These are phyloP conservation scores for Ceratocystis ficicola DNA, from an alignment of 2,329 filamentous ascomycete species.

Conservation along the genomic window DNA sequence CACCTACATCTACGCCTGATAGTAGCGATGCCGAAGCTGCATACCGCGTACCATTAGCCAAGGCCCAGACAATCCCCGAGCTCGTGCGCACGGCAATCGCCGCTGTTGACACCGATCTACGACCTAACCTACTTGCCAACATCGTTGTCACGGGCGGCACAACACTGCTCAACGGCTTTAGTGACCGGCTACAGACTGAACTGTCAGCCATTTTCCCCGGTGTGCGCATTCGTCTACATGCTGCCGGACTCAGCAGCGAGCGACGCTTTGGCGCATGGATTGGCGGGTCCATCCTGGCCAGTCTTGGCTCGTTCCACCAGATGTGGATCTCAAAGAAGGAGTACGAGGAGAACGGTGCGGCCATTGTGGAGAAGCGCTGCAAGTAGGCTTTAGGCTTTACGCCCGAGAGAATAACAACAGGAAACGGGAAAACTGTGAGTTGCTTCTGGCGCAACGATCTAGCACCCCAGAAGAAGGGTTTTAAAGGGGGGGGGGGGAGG, in stretches of 20 bases:
- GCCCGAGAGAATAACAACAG: too few species aligned
- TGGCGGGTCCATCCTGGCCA: slow-evolving; percentile 88
- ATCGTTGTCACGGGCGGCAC: slow-evolving; percentile 87
- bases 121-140: slow-evolving; percentile 71
- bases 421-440: too few species aligned
- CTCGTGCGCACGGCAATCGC: slow-evolving; percentile 66
- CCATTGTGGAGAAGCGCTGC: slow-evolving; percentile 91
- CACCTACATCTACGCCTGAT: slow-evolving; percentile 15
- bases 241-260: slow-evolving; percentile 75
- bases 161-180: slow-evolving; percentile 80
- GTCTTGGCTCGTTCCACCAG: slow-evolving; percentile 94
- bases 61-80: slow-evolving; percentile 69
- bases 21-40: not conserved
- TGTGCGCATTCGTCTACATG: slow-evolving; percentile 75
- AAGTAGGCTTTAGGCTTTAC: slow-evolving; percentile 43
- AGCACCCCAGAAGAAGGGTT: too few species aligned
- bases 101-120: slow-evolving; percentile 78
- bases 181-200: slow-evolving; percentile 78
- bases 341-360: slow-evolving; percentile 86
- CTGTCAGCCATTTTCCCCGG: slow-evolving; percentile 71
- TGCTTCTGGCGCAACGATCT: too few species aligned
- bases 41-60: slow-evolving; percentile 39
- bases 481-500: too few species aligned
- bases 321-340: slow-evolving; percentile 99
- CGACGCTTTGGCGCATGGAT: slow-evolving; percentile 91